Base-by-base conservation (phyloP, 2,329 filamentous ascomycete species). In the Triangularia setosa region DNA sequence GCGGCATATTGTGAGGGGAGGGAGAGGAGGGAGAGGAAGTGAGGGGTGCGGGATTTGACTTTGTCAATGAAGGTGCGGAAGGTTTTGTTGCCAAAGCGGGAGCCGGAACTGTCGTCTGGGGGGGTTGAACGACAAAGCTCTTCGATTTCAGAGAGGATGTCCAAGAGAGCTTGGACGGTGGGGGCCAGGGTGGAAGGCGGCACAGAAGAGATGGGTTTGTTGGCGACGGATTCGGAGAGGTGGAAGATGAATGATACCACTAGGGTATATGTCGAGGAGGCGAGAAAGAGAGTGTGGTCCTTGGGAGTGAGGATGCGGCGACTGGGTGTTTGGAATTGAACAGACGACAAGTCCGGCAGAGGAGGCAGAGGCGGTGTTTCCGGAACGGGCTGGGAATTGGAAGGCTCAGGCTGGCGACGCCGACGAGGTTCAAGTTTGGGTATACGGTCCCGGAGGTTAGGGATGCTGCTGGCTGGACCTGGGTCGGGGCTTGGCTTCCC, bases 61-160 rank as follows among this genome's bases (percentile, higher is more conserved):
- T 86, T 84, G 74, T 92, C 90, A 63, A 97, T 84, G 72, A 96
- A 93, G 64, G 85, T 83, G 58, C 92, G 87, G 78, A 99, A 99
- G 1, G 90, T 87, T 70, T 93, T 93, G 78, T 99, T 99, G 56
- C 95, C 96, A 75, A 99, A 99, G 25, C 95, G 86, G 8, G 93
- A 97, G 55, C 93, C 93, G 28, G 87, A 90, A 56, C 93, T 91
- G 68, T 98, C 93, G 69, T 94, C 84, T 0, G 95, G 89, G 0
- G 95, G 95, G 60, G 90, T 88, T 60, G 83, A 79, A 14, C 82
- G 79, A 4, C 96, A 83, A 1, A 94, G 81, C 4, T 80, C 76
- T 61, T 92, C 87, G 8, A 90, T 86, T 61, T 88, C 83, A 33
- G 89, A 83, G 11, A 99, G 82, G 21, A 97, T 86, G 16, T 76